Base-by-base conservation (phyloP, 1,139 yeast genomes). In the Suzukiozyma palmioleophila region DNA sequence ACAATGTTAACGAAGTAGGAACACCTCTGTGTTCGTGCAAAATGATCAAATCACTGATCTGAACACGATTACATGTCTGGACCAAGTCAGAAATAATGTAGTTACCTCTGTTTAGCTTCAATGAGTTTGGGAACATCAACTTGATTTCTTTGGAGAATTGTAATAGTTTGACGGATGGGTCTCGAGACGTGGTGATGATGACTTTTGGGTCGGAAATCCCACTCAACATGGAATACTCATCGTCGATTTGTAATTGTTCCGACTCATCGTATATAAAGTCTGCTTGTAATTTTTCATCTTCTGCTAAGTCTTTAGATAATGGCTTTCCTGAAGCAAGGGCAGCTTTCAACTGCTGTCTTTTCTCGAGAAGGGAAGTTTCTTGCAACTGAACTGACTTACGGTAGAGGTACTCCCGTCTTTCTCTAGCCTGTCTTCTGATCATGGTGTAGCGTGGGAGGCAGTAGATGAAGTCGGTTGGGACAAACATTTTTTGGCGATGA, bases 1-100 rank as follows among this genome's bases (percentile, higher is more conserved):
- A 84, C 27, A 92, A 69, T 1, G 98, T 92, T 44, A 92, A 56
- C 1, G 97, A 87, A 0, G 97, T 89, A 38, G 99, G 99, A 0
- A 88, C 92, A 75, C 99, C 99, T 62, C 99, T 77, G 63, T 92
- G 98, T 60, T 92, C 99, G 61, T 92, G 98, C 31, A 94, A 65
- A 6, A 94, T 74, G 16, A 92, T 70, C 53, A 94, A 66, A 58
- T 92, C 99, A 2, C 95, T 83, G 9, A 92, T 80, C 29, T 81
- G 76, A 2, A 68, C 69, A 43, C 70, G 57, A 41, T 83, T 77
- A 61, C 97, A 89, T 2, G 96, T 89, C 36, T 83, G 77, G 3
- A 89, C 96, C 37, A 92, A 67, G 42, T 85, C 85, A 1, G 95
- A 85, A 67, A 92, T 79, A 44, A 94, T 77, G 47, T 90, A 84